A percentile compares a stretch with the other conserved stretches of the same genome.
Conservation (phyloP, 2,329 filamentous ascomycete genomes). For the Cercospora beticola region DNA sequence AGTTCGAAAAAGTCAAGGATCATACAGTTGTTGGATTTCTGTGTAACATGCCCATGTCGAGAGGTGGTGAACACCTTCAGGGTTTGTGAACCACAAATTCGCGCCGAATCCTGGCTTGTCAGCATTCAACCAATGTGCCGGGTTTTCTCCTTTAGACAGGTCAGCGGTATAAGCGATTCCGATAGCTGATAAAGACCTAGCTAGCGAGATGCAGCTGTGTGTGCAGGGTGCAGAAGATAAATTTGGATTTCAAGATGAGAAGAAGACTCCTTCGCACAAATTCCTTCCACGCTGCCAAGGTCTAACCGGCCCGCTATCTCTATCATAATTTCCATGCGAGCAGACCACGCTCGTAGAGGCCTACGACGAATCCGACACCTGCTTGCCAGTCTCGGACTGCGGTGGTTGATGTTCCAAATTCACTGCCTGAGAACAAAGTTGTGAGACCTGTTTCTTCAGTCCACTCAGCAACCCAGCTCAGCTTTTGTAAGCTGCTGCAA, state of each 20-base stretch:
- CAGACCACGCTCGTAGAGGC: conserved; percentile 45
- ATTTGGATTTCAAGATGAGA: background rate
- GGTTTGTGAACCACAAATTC: background rate
- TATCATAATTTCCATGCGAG: conserved; percentile 38
- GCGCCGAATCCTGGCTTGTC: background rate
- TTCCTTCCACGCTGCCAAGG: background rate
- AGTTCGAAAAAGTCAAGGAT: background rate
- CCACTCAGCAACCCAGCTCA: conserved; percentile 43
- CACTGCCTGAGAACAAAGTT: conserved; percentile 41
- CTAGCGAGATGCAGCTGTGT: background rate
- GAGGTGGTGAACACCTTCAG: background rate
- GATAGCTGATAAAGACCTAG: background rate
- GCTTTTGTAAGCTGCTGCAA: conserved; percentile 31
- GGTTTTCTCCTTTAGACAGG: background rate
- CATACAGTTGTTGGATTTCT: background rate
- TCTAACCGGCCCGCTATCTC: background rate
- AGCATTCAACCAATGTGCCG: background rate
- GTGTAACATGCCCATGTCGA: background rate
- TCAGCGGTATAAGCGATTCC: background rate
- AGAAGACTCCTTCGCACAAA: background rate
- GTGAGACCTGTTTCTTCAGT: conserved; percentile 36
- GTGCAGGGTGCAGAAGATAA: background rate
- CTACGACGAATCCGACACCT: conserved; percentile 40
- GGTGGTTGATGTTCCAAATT: conserved; percentile 40
- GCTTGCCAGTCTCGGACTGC: conserved; percentile 41